phyloP scores from a whole-genome alignment of 768 basidiomycete species.

The Lactarius vividus region DNA sequence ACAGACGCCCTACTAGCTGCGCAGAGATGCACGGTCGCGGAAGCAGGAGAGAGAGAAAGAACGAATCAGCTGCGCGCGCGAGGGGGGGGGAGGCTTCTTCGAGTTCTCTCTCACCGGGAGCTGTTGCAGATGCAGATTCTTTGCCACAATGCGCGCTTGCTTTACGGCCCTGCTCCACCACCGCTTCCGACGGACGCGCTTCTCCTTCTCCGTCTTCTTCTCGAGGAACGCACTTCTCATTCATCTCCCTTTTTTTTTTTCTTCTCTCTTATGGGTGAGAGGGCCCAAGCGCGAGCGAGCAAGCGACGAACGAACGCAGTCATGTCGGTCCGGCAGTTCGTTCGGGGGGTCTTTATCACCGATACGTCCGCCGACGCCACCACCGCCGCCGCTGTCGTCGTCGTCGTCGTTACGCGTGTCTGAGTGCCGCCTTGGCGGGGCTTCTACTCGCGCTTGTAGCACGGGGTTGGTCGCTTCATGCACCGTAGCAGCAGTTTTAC shows the following conservation, averaged over 20 bases:
- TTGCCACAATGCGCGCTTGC: background rate
- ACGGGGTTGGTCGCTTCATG: background rate
- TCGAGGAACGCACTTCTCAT: background rate
- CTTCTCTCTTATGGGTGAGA: background rate
- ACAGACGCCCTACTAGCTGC: background rate
- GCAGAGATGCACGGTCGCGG: background rate
- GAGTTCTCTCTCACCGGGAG: background rate
- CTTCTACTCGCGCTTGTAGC: background rate
- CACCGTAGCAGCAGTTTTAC: background rate
- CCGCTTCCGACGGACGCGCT: background rate
- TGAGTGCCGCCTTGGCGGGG: background rate
- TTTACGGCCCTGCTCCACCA: background rate
- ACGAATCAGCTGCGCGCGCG: background rate
- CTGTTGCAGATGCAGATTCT: background rate
- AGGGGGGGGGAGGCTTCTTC: background rate
- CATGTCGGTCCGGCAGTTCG: background rate
- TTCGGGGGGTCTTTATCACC: background rate
- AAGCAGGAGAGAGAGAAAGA: background rate
- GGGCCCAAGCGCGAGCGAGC: background rate
- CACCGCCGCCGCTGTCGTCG: background rate
- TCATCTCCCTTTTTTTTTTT: background rate
- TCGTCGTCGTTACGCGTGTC: background rate
- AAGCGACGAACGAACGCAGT: background rate
- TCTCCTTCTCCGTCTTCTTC: background rate
- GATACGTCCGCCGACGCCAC: background rate